phyloP scores from a whole-genome alignment of 306 rosid genomes.

The Boehmeria nivea region DNA sequence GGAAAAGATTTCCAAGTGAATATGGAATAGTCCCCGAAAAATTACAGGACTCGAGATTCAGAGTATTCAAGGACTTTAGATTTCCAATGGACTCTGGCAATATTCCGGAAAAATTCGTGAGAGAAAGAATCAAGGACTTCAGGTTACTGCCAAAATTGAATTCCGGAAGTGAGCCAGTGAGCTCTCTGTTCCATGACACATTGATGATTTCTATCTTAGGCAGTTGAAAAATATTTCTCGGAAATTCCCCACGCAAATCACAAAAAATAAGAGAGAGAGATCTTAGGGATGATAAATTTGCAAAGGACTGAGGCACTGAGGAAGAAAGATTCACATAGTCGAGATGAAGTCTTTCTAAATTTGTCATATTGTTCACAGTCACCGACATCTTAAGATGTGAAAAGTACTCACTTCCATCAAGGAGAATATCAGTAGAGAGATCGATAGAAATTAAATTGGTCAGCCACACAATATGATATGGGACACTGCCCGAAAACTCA shows the following conservation, averaged over 20 bases:
- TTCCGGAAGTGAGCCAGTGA: not conserved
- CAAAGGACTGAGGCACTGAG: not conserved
- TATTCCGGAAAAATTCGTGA: not conserved
- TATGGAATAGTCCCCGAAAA: conserved; percentile 4
- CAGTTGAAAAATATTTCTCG: not conserved
- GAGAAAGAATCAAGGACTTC: not conserved
- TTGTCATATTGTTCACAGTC: not conserved
- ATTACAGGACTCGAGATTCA: not conserved
- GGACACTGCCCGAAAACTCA: not conserved
- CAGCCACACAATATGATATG: not conserved
- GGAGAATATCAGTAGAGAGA: not conserved
- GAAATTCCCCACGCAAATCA: not conserved
- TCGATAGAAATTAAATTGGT: conserved; percentile 3
- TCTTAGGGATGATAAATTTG: not conserved
- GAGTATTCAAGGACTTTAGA: not conserved
- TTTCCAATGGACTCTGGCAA: not conserved
- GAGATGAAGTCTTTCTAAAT: not conserved
- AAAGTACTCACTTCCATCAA: not conserved
- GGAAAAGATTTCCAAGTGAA: not conserved
- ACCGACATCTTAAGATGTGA: not conserved
- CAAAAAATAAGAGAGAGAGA: not conserved
- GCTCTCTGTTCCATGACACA: not conserved
- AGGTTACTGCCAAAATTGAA: not conserved
- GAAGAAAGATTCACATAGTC: not conserved
- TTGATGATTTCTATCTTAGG: not conserved